Percentiles rank a stretch among this genome's conserved stretches.
Conservation (phyloP, 2,329 filamentous ascomycete species). For the Fusarium begoniae region DNA sequence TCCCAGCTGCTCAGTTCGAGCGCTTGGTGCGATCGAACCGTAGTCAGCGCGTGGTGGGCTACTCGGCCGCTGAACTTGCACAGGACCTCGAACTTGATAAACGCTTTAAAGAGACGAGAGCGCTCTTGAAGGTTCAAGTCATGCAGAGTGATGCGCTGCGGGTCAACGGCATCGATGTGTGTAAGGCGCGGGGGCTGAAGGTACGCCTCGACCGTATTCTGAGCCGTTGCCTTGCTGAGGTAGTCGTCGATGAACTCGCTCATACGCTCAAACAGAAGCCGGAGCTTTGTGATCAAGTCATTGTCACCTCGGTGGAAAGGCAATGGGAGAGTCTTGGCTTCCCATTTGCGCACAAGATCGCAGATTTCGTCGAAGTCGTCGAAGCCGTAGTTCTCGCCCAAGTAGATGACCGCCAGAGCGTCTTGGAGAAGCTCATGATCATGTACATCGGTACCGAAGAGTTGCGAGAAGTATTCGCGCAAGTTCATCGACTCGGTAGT, state of each 20-base stretch:
- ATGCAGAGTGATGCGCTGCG: neutral
- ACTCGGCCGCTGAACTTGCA: neutral
- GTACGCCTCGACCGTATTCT: neutral
- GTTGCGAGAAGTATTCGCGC: neutral
- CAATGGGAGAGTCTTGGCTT: neutral
- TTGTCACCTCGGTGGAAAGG: neutral
- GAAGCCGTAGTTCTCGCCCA: accelerated
- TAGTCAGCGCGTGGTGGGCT: neutral
- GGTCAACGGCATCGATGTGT: neutral
- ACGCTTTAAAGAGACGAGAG: neutral
- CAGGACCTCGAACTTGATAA: neutral
- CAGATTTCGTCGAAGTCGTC: neutral
- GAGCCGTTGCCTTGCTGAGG: neutral
- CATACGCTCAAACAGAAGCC: neutral
- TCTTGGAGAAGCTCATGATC: neutral
- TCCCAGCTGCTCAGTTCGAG: neutral
- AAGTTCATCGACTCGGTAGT: neutral
- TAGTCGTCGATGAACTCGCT: neutral
- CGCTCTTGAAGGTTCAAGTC: neutral
- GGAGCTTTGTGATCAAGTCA: neutral
- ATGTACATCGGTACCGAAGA: neutral
- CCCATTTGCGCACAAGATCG: neutral
- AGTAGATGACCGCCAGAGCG: neutral
- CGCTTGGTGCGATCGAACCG: no score
- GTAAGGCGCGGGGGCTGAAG: neutral